Base-by-base conservation (phyloP, 2,329 filamentous ascomycete genomes). In the Nigrospora oryzae region DNA sequence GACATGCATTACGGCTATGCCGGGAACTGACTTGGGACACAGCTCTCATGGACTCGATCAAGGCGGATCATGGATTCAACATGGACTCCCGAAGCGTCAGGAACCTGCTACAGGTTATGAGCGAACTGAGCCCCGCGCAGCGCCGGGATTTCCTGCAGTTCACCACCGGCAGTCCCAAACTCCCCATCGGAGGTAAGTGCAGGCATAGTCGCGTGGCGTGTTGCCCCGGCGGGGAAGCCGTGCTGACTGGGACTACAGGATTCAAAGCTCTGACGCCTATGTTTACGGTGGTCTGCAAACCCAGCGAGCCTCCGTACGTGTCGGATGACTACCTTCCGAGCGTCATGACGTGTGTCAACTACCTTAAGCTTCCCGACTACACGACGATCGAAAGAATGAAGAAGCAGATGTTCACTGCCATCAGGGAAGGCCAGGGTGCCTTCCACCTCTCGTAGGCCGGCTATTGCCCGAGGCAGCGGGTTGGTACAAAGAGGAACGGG, bases 331-430 rank as follows among this genome's bases (percentile, higher is more conserved):
- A 97, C 59, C 77, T 98, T n/a, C 93, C 94, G 12, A 97, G 90
- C 62, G 94, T 98, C 63, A 98, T 98, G 94, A 98, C 94, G 11
- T 98, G 94, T 63, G 93, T 95, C 66, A 98, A 98, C 66, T 98
- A 98, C 63, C 80, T 98, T 57, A 98, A 98, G 68, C 77, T 98
- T 59, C 93, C 93, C 16, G 89, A 98, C 65, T 98, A 98, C 67
- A 91, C 83, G 53, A 81, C 71, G 54, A 69, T 95, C 50, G 79
- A 87, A 2, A 75, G 84, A 42, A 81, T 98, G 66, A 83, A 77
- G 58, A 78, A 84, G 61, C 87, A 88, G 63, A 74, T 98, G 44
- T 81, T 79, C 52, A 84, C 84, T 52, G 94, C 93, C 23, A 95
- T 95, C 62, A 86, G 82, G 64, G 94, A 98, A 70, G 93, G 93